Base-by-base conservation (phyloP, 202 grass and related monocot species). In the Panicum hallii region DNA sequence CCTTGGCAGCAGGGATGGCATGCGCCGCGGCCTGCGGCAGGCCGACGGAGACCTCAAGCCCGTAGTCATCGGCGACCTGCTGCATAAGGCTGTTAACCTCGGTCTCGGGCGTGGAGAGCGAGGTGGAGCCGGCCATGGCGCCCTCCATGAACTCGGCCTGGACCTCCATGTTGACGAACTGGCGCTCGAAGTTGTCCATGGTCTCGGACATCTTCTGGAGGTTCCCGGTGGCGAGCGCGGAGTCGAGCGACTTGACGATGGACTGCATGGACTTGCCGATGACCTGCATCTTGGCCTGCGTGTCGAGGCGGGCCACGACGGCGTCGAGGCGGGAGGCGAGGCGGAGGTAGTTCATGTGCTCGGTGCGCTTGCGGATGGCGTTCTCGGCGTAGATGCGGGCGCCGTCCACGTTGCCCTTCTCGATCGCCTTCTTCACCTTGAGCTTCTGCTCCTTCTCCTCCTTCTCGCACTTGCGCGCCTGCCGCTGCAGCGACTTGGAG, bases 121-220 rank as follows among this genome's bases (percentile, higher is more conserved):
- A 94, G 1, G 96, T 95, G 12, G 96, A 99, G 0, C 96, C 96
- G 0, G 93, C 93, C 93, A 95, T 99, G 54, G 93, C 96, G 77
- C 96, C 91, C 84, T 99, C 93, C 93, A 99, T 99, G 88, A 99
- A 99, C 91, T 98, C 96, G 16, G 96, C 93, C 89, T 98, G 95
- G 8, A 98, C 93, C 91, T 98, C 95, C 95, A 98, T 98, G 88
- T 95, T 98, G 46, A 98, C 95, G 70, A 95, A 95, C 78, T 98
- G 93, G 9, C 84, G 53, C 91, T 95, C 95, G 60, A 98, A 98
- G 38, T 86, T 85, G 80, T 98, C 93, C 93, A 95, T 98, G 38
- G 93, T 98, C 87, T 98, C 95, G 63, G 95, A 98, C 93, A 98
- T 98, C 87, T 92, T 98, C 84, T 98, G 95, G 40, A 98, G 89